Base-by-base conservation (phyloP, 305 asterid genomes). In the Vinca major region DNA sequence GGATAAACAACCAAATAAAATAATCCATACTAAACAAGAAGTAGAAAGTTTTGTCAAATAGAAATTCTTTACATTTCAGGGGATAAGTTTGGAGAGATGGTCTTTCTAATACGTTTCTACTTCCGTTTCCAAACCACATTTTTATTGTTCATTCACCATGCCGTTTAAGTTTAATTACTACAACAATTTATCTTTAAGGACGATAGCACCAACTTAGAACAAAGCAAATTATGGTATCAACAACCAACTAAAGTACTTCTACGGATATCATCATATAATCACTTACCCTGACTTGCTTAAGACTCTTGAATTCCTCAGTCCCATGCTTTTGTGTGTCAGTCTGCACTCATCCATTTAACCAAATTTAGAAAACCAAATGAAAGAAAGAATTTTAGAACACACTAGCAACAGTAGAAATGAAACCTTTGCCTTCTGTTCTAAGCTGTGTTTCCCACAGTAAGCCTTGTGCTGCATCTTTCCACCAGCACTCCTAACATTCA, bases 381-480 rank as follows among this genome's bases (percentile, higher is more conserved):
- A 56, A 63, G 58, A 53, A 40, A 40, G n/a, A 61, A 26, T 26
- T 26, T 26, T 26, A 66, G 16, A 65, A 58, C 63, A 56, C 51
- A 71, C 40, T 41, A 69, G 16, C 20, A 11, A 62, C 19, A 45
- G 61, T 51, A 26, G 8, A 68, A 69, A 44, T 61, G 53, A 75
- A 67, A 91, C 99, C 98, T 94, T 94, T 4, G 89, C 87, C 82
- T 83, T 89, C 83, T 91, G 96, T 61, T 91, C 99, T 62, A 77
- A 8, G 77, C 99, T 91, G 75, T 94, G 99, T 77, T 83, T 91
- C 79, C 82, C 98, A 75, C 99, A 94, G 75, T 94, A 94, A 43
- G 97, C 97, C 85, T 94, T 91, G 67, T 86, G 96, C 78, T 89
- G 97, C 83, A 91, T 71, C 80, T 89, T 89, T 81, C 95, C 95